Conservation (phyloP, 2,329 filamentous ascomycete species). For the Aureobasidium sp. region DNA sequence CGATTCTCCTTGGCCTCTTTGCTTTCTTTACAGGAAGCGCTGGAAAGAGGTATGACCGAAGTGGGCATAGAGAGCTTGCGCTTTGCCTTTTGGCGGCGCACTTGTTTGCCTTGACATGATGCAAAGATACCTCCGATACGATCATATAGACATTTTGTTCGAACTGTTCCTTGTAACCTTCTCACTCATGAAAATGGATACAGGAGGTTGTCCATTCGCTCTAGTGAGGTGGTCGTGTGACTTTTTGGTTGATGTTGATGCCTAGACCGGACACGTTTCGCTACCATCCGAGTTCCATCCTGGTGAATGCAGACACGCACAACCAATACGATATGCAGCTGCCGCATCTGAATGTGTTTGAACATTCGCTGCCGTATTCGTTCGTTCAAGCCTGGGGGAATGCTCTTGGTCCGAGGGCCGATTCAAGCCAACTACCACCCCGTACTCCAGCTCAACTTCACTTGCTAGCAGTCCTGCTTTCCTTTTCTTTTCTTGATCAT, state of each 20-base stretch:
- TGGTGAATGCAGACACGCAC: neutral
- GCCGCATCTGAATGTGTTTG: neutral
- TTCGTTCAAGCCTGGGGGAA: too few relatives aligned
- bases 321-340: neutral
- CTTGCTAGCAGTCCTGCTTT: too few relatives aligned
- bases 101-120: slow-evolving; percentile 4
- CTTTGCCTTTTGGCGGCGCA: neutral
- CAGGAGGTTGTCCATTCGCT: neutral
- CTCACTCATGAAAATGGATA: neutral
- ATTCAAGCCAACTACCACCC: too few relatives aligned
- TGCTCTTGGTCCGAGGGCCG: too few relatives aligned
- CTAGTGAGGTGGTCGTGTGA: neutral
- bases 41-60: neutral
- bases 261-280: neutral
- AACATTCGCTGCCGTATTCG: neutral
- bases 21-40: neutral
- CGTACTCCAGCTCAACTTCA: too few relatives aligned
- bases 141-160: slow-evolving; percentile 8
- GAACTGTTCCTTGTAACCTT: neutral
- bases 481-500: too few relatives aligned
- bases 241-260: neutral
- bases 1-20: neutral
- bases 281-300: too few relatives aligned
- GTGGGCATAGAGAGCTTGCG: neutral
- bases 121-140: slow-evolving; percentile 13